Percentiles rank a stretch among this genome's conserved stretches.
Conservation (phyloP, 768 basidiomycete genomes). For the Kwoniella heveanensis region DNA sequence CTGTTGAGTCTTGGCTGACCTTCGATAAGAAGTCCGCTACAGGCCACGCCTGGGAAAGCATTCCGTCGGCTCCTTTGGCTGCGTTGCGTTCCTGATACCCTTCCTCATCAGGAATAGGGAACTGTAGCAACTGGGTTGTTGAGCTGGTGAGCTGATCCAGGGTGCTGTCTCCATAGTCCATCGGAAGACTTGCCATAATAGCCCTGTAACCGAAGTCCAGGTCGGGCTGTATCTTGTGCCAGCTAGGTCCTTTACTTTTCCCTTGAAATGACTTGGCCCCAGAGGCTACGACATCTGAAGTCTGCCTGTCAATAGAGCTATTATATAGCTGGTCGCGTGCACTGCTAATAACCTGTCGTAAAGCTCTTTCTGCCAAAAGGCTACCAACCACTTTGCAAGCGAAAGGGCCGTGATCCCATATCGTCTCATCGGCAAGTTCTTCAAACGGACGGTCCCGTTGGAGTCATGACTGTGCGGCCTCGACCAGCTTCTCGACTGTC, state of each 20-base stretch:
- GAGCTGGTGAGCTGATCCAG: neutral
- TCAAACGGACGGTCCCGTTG: neutral
- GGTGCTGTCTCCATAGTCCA: neutral
- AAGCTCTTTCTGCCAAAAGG: neutral
- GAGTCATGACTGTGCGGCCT: neutral
- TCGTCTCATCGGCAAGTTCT: neutral
- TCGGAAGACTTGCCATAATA: neutral
- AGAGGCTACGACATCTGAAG: neutral
- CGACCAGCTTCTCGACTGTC: neutral
- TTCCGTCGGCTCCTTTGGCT: neutral
- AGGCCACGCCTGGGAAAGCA: neutral
- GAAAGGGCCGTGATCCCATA: neutral
- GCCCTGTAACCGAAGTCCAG: neutral
- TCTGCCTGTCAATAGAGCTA: neutral
- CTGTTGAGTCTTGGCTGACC: too few species aligned
- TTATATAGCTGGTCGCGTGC: too few species aligned
- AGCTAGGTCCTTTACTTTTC: neutral
- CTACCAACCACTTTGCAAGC: neutral
- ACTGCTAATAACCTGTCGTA: neutral
- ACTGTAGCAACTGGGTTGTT: neutral
- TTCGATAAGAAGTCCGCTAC: neutral
- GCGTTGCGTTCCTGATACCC: neutral
- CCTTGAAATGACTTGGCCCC: neutral
- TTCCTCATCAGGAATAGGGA: neutral
- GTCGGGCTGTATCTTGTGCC: neutral